A percentile compares a stretch with the other conserved stretches of the same genome.
These are phyloP conservation scores for Corylus avellana DNA, from an alignment of 306 rosid genomes.

Conservation along the genomic window DNA sequence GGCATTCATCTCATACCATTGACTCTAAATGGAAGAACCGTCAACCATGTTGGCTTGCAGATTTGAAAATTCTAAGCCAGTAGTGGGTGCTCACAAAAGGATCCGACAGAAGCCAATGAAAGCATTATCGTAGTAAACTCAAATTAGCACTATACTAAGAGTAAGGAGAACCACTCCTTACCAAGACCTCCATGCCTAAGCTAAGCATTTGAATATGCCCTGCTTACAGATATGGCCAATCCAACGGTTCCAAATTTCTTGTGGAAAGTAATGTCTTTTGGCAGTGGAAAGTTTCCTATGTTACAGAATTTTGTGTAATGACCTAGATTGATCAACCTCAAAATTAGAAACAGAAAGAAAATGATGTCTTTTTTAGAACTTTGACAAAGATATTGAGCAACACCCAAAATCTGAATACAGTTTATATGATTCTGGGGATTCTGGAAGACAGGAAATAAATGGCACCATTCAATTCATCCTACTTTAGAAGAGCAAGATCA, in stretches of 20 bases:
- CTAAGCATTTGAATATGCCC: not conserved
- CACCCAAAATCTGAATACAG: not conserved
- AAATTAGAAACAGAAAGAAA: not conserved
- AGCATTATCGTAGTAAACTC: not conserved
- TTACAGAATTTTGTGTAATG: not conserved
- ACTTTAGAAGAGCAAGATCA: not conserved
- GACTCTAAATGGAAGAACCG: not conserved
- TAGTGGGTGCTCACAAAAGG: not conserved
- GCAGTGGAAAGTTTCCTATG: not conserved
- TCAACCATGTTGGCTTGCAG: not conserved
- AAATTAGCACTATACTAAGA: not conserved
- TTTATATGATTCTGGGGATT: not conserved
- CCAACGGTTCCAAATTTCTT: not conserved
- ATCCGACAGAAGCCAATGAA: not conserved
- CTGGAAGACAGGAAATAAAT: not conserved
- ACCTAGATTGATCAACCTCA: not conserved
- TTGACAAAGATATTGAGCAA: not conserved
- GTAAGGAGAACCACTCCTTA: not conserved
- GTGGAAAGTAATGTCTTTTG: not conserved
- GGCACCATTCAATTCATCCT: not conserved
- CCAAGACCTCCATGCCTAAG: not conserved
- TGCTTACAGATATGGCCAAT: not conserved
- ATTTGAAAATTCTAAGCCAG: not conserved
- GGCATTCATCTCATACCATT: not conserved
- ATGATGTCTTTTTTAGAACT: not conserved